Base-by-base conservation (phyloP, 305 asterid species). In the Rubia tinctorum region DNA sequence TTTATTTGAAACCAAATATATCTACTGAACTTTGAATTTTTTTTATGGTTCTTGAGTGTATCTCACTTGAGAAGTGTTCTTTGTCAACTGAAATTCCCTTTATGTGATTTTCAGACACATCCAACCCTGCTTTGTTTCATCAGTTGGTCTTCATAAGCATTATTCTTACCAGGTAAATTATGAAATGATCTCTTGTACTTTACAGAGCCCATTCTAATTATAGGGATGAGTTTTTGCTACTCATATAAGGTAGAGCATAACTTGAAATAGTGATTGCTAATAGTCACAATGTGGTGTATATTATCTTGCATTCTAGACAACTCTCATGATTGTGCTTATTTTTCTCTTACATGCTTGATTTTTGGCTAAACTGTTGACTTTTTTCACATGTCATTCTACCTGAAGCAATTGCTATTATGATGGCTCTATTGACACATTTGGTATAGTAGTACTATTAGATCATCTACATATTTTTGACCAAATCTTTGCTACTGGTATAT, bases 81-180 rank as follows among this genome's bases (percentile, higher is more conserved):
- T 71, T 27, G 44, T 13, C 34, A 39, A 23, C 45, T 71, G 59
- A 65, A 39, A 12, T 47, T n/a, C 43, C 64, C 71, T 45, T 59
- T 43, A 8, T 18, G 68, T 70, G 66, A 69, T 64, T 75, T 92
- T 88, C 95, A 95, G 98, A 95, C 99, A 51, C 99, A 95, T 88
- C 99, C 99, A 42, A 82, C 97, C 98, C 13, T 95, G 99, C 80
- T 95, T 95, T 66, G 92, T 95, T 98, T 95, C 99, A 69, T 95
- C 99, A 3, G 95, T 95, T 73, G 99, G 92, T 86, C 92, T 95
- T 81, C 99, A 95, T 87, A 95, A 98, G 67, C 99, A 95, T 82
- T 95, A 91, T 78, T 92, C 99, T 15, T 95, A 95, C 82, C 99
- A 92, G 99, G 99, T 94, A 90, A 66, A 14, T 34, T n/a, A 14